Conservation (phyloP, 768 basidiomycete genomes). For the Suillus tomentosus region DNA sequence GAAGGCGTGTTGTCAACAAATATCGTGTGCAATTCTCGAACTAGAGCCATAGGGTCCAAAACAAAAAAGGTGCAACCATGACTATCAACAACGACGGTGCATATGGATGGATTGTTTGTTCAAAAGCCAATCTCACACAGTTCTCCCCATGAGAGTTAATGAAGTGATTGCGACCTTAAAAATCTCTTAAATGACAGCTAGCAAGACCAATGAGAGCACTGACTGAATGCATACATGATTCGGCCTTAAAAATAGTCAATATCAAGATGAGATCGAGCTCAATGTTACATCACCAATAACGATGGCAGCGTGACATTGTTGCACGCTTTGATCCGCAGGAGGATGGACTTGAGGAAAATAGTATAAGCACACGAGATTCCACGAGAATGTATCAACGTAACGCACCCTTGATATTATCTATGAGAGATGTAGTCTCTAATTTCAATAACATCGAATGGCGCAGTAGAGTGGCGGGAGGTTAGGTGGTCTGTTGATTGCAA, state of each 20-base stretch:
- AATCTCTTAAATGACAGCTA: neutral
- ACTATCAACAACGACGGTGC: conserved; percentile 40
- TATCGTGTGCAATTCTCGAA: conserved; percentile 45
- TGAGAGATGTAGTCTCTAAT: conserved; percentile 26
- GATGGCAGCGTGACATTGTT: conserved; percentile 21
- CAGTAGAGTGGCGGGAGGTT: conserved; percentile 31
- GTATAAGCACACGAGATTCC: neutral
- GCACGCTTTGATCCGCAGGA: neutral
- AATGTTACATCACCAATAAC: conserved; percentile 24
- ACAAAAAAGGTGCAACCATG: conserved; percentile 44
- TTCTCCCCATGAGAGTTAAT: conserved; percentile 46
- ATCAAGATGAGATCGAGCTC: conserved; percentile 1
- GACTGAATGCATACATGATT: conserved; percentile 34
- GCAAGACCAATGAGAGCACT: neutral
- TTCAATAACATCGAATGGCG: conserved; percentile 21
- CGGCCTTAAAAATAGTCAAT: conserved; percentile 27
- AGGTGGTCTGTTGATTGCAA: conserved; percentile 23
- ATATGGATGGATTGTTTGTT: conserved; percentile 34
- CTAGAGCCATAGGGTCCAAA: conserved; percentile 52
- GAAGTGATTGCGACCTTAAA: conserved; percentile 37
- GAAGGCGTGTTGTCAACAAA: conserved; percentile 50
- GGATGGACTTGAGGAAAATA: neutral
- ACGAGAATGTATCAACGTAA: neutral
- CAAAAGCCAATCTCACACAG: conserved; percentile 41
- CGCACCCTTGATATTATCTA: conserved; percentile 29